Base-by-base conservation (phyloP, 495 filamentous ascomycete genomes). In the Neurospora sp. region DNA sequence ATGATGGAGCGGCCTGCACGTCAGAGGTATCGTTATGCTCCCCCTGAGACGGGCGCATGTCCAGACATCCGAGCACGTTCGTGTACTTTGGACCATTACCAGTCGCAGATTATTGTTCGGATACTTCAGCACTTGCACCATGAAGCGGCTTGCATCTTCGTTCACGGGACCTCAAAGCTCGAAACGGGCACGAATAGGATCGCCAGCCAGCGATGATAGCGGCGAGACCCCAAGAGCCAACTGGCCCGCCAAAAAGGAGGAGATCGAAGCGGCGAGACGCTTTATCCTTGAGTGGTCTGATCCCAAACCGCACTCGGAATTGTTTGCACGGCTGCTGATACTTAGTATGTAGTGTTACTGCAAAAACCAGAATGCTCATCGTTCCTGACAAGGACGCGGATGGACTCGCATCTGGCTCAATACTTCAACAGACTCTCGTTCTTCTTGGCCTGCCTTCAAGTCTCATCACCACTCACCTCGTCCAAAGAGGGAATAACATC, bases 321-420 rank as follows among this genome's bases (percentile, higher is more conserved):
- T 10, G 23, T 71, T 42, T 20, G 4, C 12, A 76, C 76, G n/a
- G 62, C 79, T 72, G 71, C 74, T 39, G 70, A 39, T 71, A 4
- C 16, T 60, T 35, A 35, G 12, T 23, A n/a, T n/a, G n/a, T n/a
- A 77, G 75, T 62, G 75, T 70, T 4, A 40, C 74, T 2, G 75
- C 81, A 16, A 76, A 78, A 70, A 75, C 80, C 72, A 75, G 73
- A 69, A 82, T 78, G 0, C 79, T 90, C 60, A 85, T 91, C 35
- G 82, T 88, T 3, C 89, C 89, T 5, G 89, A 90, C 78, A 90
- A 90, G 74, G 89, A 90, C 77, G 87, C 87, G 27, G 89, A 91
- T 78, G 89, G 89, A 6, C 80, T 91, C 18, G 83, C 84, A 46
- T 85, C 89, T 2, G 89, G 89, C 3, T 87, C 85, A 1, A 90